A percentile compares a stretch with the other conserved stretches of the same genome.
Conservation (phyloP, 2,329 filamentous ascomycete species). For the Didymella glomerata region DNA sequence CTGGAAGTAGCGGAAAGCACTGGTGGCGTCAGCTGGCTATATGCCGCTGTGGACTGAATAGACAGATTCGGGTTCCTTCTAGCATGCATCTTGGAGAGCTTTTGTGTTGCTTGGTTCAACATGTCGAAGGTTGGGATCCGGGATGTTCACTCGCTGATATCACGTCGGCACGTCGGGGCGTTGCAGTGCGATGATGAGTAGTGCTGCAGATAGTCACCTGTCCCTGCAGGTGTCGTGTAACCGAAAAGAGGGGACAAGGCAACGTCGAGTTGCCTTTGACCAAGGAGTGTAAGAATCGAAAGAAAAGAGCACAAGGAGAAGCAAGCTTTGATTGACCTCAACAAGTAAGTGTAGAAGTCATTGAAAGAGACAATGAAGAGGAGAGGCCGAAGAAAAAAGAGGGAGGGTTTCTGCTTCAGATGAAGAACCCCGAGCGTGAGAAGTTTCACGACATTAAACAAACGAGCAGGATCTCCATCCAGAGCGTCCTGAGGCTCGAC, state of each 20-base stretch:
- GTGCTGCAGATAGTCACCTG: conserved; percentile 30
- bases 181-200: conserved; percentile 24
- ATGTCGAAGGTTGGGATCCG: conserved; percentile 34
- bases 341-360: conserved; percentile 26
- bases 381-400: background rate
- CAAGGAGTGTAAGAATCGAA: conserved; percentile 22
- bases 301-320: conserved; percentile 32
- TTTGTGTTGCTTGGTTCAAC: conserved; percentile 48
- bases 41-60: conserved; percentile 53
- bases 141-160: conserved; percentile 12
- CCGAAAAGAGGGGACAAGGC: conserved; percentile 24
- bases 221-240: conserved; percentile 37
- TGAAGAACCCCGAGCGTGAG: conserved; percentile 23
- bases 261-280: conserved; percentile 24
- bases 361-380: conserved; percentile 24
- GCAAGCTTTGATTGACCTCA: conserved; percentile 14
- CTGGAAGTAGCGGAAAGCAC: conserved; percentile 45
- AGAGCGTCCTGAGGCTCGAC: conserved; percentile 26
- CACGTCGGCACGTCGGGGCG: conserved; percentile 14
- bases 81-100: conserved; percentile 55
- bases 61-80: conserved; percentile 58
- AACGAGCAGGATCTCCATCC: conserved; percentile 39
- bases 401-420: conserved; percentile 27
- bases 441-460: conserved; percentile 42
- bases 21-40: conserved; percentile 45